Conservation (phyloP, 768 basidiomycete genomes). For the Strobilomyces echinocephalus region DNA sequence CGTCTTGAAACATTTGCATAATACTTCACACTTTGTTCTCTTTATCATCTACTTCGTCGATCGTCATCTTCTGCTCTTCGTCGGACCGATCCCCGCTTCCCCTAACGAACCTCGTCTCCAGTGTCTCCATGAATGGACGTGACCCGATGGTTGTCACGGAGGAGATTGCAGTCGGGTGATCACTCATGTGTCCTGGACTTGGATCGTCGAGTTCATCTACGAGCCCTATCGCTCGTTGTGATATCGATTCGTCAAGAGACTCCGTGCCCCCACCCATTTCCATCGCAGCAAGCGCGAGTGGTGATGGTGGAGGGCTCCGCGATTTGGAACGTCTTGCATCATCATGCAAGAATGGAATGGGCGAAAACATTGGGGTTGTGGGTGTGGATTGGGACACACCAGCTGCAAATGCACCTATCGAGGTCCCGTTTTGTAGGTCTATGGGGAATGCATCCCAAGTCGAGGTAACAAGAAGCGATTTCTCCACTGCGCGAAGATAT, state of each 20-base stretch:
- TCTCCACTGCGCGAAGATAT: slow-evolving; percentile 83
- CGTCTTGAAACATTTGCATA: not conserved
- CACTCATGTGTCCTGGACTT: slow-evolving; percentile 77
- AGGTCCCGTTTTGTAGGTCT: slow-evolving; percentile 29
- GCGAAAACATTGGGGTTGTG: slow-evolving; percentile 79
- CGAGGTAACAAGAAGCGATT: slow-evolving; percentile 78
- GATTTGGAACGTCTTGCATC: slow-evolving; percentile 78
- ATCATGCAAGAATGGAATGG: slow-evolving; percentile 81
- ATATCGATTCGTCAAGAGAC: slow-evolving; percentile 32
- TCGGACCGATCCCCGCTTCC: slow-evolving; percentile 33
- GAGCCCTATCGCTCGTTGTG: slow-evolving; percentile 58
- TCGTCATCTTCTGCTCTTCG: slow-evolving; percentile 35
- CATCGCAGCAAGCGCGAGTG: slow-evolving; percentile 47
- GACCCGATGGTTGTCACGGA: slow-evolving; percentile 50
- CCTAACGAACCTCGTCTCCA: slow-evolving; percentile 64
- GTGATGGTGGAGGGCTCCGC: slow-evolving; percentile 74
- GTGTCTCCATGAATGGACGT: slow-evolving; percentile 49
- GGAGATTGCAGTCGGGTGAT: slow-evolving; percentile 67
- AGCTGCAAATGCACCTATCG: slow-evolving; percentile 34
- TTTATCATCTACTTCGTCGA: slow-evolving; percentile 44
- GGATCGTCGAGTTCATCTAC: slow-evolving; percentile 88
- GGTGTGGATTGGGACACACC: slow-evolving; percentile 54
- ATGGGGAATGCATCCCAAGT: slow-evolving; percentile 68
- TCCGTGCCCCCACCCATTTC: slow-evolving; percentile 33
- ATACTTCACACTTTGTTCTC: slow-evolving; percentile 47